Evolutionary conservation across 108 stramenopile genomes (phyloP), one percentile per base, ranked within the genome.

Genomic region (Heterococcus sp.): DNA sequence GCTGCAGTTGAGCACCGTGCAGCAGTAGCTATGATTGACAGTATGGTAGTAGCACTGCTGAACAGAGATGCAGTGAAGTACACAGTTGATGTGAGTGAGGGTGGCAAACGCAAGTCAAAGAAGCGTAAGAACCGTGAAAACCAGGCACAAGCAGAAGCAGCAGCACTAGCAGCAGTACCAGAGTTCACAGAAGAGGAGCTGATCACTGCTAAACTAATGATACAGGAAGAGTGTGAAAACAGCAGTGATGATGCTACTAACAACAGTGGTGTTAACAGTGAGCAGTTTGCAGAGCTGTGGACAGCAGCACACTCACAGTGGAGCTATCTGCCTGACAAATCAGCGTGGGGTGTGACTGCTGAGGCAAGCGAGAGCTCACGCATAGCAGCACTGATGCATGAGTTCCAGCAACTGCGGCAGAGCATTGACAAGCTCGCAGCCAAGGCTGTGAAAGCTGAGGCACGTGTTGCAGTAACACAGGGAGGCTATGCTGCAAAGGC

Each of bases 291-390:
- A 33, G 38, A 32, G 8, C 65, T 70, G 0, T 84, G 83, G 83
- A 32, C 37, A 30, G 75, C 68, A 1, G 77, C 58, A n/a, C 68
- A 38, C 27, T 30, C 37, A 34, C 75, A 75, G 37, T 75, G 75
- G 75, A 75, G 75, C 32, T 84, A 72, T 66, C 75, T 84, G 65
- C 83, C 83, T 28, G 71, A 69, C 71, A 40, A 75, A 11, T 63
- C 65, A 36, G 75, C 83, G 29, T 84, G 39, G 65, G 83, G 83
- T 2, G 66, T 75, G 38, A 29, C 69, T 26, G 46, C 83, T 2
- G 76, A 68, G 1, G 83, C 83, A 2, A 75, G 65, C 0, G 72
- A 68, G 74, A 70, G 69, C 5, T 75, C 72, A 38, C 46, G 74
- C 34, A 31, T 84, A 38, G 75, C 40, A 33, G 78, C 83, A 8